phyloP scores from a whole-genome alignment of 495 filamentous ascomycete species.

The Penicillium argentinense region DNA sequence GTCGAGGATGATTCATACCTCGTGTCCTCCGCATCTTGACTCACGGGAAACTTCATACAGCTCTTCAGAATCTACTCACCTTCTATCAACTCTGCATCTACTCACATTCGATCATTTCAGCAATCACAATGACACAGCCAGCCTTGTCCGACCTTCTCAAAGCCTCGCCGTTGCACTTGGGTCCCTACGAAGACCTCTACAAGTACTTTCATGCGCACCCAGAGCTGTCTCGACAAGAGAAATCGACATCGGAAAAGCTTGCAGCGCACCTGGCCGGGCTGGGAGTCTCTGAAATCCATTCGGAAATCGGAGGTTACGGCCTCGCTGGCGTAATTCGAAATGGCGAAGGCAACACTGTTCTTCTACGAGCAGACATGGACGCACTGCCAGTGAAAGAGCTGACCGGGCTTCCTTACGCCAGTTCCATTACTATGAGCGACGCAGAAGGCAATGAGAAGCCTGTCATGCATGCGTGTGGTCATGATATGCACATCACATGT shows the following conservation, averaged over 20 bases:
- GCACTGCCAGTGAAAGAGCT: slow-evolving; percentile 52
- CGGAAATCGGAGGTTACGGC: slow-evolving; percentile 50
- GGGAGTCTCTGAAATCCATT: slow-evolving; percentile 38
- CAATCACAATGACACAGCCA: too few relatives aligned
- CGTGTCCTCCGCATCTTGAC: too few relatives aligned
- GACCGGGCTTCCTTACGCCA: slow-evolving; percentile 51
- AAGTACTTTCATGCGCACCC: slow-evolving; percentile 56
- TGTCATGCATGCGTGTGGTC: slow-evolving; percentile 58
- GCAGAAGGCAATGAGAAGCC: slow-evolving; percentile 44
- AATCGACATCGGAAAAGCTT: slow-evolving; percentile 44
- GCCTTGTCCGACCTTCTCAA: neutral
- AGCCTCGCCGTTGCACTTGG: slow-evolving; percentile 22
- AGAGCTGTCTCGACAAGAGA: slow-evolving; percentile 56
- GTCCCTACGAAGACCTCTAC: slow-evolving; percentile 53
- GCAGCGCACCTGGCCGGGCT: slow-evolving; percentile 33
- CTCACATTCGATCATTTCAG: too few relatives aligned
- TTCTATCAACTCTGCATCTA: too few relatives aligned
- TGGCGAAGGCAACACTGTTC: slow-evolving; percentile 47
- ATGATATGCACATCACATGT: slow-evolving; percentile 58
- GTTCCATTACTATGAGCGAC: slow-evolving; percentile 41
- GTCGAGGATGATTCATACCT: too few relatives aligned
- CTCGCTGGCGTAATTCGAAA: slow-evolving; percentile 47
- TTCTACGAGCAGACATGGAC: slow-evolving; percentile 56
- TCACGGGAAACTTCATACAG: too few relatives aligned
- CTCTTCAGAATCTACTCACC: neutral